Percentiles rank a stretch among this genome's conserved stretches.
Evolutionary conservation across 2,329 filamentous ascomycete genomes (phyloP).

Genomic region (Aphanocladium album): DNA sequence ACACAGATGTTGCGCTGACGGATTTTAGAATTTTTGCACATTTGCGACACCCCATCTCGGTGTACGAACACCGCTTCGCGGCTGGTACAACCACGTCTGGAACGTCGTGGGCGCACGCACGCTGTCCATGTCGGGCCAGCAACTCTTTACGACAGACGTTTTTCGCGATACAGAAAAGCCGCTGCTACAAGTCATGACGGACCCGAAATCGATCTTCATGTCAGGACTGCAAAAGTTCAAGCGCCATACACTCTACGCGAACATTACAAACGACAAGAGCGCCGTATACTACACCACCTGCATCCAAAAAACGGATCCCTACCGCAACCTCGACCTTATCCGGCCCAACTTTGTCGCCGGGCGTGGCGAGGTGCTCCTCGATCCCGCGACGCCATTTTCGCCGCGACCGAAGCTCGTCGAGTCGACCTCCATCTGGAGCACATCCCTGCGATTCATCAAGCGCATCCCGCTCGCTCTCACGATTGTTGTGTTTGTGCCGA

Average conservation of each 20-base stretch:
- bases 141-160: slow-evolving; percentile 80
- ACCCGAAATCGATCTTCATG: slow-evolving; percentile 81
- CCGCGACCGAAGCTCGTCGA: slow-evolving; percentile 33
- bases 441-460: slow-evolving; percentile 34
- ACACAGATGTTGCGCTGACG: background rate
- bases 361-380: slow-evolving; percentile 70
- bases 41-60: slow-evolving; percentile 83
- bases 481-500: slow-evolving; percentile 65
- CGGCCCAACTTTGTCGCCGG: slow-evolving; percentile 69
- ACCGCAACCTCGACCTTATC: slow-evolving; percentile 59
- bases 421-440: slow-evolving; percentile 27
- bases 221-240: slow-evolving; percentile 71
- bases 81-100: slow-evolving; percentile 63
- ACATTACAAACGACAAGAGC: slow-evolving; percentile 79
- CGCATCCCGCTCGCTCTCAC: slow-evolving; percentile 60
- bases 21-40: slow-evolving; percentile 74
- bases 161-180: slow-evolving; percentile 81
- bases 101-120: slow-evolving; percentile 81
- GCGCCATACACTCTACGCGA: slow-evolving; percentile 73
- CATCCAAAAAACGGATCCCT: slow-evolving; percentile 75
- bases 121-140: slow-evolving; percentile 75
- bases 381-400: slow-evolving; percentile 57
- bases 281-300: slow-evolving; percentile 79
- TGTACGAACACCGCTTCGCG: slow-evolving; percentile 64
- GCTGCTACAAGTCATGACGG: slow-evolving; percentile 74